Conservation (phyloP, 2,329 filamentous ascomycete species). For the Pestalotiopsis sp. region DNA sequence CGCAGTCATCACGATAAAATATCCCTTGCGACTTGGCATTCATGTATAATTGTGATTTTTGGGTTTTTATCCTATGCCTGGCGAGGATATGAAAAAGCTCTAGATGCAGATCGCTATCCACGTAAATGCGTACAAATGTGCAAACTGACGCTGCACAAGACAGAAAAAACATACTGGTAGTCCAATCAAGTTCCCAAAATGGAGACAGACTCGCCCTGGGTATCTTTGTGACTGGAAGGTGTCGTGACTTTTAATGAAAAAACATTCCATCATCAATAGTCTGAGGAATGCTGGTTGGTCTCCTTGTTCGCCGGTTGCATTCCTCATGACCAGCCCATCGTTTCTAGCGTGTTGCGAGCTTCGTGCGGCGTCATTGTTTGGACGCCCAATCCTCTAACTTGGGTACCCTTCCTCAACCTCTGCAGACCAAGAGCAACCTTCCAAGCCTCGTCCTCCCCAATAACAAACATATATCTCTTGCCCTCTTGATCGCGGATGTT, state of each 20-base stretch:
- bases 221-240: neutral
- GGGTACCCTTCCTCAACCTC: slow-evolving; percentile 60
- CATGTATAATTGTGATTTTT: neutral
- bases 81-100: neutral
- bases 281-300: neutral
- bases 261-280: neutral
- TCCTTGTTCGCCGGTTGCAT: neutral
- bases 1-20: neutral
- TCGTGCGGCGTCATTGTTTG: slow-evolving; percentile 58
- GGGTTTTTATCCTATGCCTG: neutral
- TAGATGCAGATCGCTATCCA: neutral
- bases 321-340: slow-evolving; percentile 53
- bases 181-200: neutral
- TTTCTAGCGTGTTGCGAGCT: slow-evolving; percentile 57
- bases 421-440: slow-evolving; percentile 67
- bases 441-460: slow-evolving; percentile 68
- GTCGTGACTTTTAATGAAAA: neutral
- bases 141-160: neutral
- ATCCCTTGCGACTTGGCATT: neutral
- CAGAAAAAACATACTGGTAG: neutral
- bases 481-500: slow-evolving; percentile 68
- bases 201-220: neutral
- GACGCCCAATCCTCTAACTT: slow-evolving; percentile 62
- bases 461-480: slow-evolving; percentile 66
- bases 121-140: neutral